Percentiles rank a stretch among this genome's conserved stretches.
These are phyloP conservation scores for Porpolomopsis calyptriformis DNA, from an alignment of 768 basidiomycete species.

Conservation along the genomic window DNA sequence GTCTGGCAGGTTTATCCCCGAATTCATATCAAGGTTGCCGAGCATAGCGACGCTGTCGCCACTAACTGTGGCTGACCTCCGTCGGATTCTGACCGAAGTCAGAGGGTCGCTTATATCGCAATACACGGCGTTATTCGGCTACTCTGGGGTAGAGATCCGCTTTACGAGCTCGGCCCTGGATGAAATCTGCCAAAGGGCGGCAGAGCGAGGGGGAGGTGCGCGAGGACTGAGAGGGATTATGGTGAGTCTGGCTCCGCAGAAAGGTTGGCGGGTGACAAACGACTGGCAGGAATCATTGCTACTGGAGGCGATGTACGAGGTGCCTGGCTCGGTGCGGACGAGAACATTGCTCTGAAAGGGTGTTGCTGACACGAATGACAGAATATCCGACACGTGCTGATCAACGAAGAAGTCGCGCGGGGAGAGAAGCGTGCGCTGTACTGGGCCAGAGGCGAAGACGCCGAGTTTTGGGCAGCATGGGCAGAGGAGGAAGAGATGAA, in stretches of 20 bases:
- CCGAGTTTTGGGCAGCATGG: constrained; percentile 71
- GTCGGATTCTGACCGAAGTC: constrained; percentile 87
- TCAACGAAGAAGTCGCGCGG: constrained; percentile 60
- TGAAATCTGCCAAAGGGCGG: constrained; percentile 71
- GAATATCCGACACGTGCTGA: constrained; percentile 75
- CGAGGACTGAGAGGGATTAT: constrained; percentile 83
- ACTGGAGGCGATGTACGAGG: constrained; percentile 88
- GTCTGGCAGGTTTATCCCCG: constrained; percentile 69
- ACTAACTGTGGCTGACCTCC: constrained; percentile 69
- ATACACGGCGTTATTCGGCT: constrained; percentile 74
- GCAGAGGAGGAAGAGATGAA: constrained; percentile 49
- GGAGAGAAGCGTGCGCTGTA: constrained; percentile 57
- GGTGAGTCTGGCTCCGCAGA: constrained; percentile 30
- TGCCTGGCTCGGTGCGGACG: constrained; percentile 60
- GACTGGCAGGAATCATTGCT: constrained; percentile 60
- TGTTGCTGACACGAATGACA: constrained; percentile 18
- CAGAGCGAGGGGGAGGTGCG: constrained; percentile 80
- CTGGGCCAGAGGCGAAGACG: constrained; percentile 59
- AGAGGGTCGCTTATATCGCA: constrained; percentile 86
- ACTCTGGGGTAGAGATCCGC: constrained; percentile 75
- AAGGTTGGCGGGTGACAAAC: neutral
- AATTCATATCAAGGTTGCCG: constrained; percentile 90
- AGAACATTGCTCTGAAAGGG: constrained; percentile 18
- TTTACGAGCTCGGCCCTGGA: constrained; percentile 76
- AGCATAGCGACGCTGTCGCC: constrained; percentile 79